phyloP scores from a whole-genome alignment of 2,329 filamentous ascomycete species.

The Aureobasidium lini region DNA sequence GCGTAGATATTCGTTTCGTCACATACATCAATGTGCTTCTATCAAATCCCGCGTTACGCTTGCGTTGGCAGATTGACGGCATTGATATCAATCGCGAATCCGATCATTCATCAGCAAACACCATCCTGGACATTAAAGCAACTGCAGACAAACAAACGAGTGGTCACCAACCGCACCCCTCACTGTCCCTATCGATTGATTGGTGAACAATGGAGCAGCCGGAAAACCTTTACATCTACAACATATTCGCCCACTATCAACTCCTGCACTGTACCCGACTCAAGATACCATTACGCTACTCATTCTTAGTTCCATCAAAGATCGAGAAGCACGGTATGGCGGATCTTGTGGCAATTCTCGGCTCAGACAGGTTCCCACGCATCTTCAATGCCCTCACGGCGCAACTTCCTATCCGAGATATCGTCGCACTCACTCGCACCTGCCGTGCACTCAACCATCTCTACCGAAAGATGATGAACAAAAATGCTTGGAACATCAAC shows the following conservation, averaged over 20 bases:
- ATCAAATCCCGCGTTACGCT: too few species aligned
- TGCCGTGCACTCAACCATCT: neutral
- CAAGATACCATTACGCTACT: neutral
- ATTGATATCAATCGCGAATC: too few species aligned
- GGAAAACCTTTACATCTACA: neutral
- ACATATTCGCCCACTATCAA: neutral
- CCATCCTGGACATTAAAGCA: too few species aligned
- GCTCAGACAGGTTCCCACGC: neutral
- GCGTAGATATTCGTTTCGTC: too few species aligned
- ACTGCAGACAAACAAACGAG: too few species aligned
- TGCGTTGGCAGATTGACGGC: too few species aligned
- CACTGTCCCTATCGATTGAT: neutral
- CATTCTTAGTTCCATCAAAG: neutral
- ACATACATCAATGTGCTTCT: too few species aligned
- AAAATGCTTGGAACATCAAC: slow-evolving; percentile 1
- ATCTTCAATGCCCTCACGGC: neutral
- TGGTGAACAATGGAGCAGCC: neutral
- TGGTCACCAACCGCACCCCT: too few species aligned
- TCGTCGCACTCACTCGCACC: neutral
- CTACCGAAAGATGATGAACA: neutral
- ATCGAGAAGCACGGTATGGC: neutral
- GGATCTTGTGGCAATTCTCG: neutral
- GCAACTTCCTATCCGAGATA: neutral
- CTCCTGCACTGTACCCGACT: neutral
- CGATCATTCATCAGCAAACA: too few species aligned